phyloP scores from a whole-genome alignment of 129 eudicot genomes.

The Flaveria sonorensis region DNA sequence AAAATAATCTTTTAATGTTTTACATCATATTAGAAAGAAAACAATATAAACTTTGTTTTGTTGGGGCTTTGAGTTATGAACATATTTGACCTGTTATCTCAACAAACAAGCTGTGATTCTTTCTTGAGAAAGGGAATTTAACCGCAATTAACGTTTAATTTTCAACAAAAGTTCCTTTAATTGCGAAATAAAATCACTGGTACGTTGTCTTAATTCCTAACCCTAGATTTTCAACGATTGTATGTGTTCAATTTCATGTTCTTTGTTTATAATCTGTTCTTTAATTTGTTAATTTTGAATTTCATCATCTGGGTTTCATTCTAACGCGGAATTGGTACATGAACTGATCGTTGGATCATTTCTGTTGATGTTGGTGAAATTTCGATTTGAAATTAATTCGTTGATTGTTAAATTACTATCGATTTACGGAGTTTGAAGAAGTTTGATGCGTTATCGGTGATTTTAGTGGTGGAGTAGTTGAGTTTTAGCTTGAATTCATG shows the following conservation, averaged over 20 bases:
- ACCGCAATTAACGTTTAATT: conserved; percentile 20
- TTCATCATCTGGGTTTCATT: conserved; percentile 23
- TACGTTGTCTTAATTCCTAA: conserved; percentile 25
- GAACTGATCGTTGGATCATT: conserved; percentile 25
- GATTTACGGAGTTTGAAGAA: not conserved
- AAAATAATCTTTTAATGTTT: too few species aligned
- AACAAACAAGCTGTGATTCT: conserved; percentile 28
- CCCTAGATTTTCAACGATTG: conserved; percentile 7
- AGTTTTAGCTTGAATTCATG: conserved; percentile 18
- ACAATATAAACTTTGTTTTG: too few species aligned
- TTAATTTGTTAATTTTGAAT: conserved; percentile 1
- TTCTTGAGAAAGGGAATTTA: conserved; percentile 29
- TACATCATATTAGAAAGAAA: too few species aligned
- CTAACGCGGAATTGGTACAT: not conserved
- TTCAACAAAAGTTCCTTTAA: conserved; percentile 1
- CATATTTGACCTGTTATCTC: conserved; percentile 11
- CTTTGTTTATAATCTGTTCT: not conserved
- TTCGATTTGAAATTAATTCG: not conserved
- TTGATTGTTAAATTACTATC: not conserved
- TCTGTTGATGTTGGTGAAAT: conserved; percentile 15
- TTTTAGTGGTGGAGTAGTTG: not conserved
- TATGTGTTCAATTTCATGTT: conserved; percentile 3
- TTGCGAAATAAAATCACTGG: conserved; percentile 18
- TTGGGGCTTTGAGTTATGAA: not conserved
- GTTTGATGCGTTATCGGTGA: not conserved